These are phyloP conservation scores for Persicaria tinctoria DNA, from an alignment of 148 eudicot species.

Conservation along the genomic window DNA sequence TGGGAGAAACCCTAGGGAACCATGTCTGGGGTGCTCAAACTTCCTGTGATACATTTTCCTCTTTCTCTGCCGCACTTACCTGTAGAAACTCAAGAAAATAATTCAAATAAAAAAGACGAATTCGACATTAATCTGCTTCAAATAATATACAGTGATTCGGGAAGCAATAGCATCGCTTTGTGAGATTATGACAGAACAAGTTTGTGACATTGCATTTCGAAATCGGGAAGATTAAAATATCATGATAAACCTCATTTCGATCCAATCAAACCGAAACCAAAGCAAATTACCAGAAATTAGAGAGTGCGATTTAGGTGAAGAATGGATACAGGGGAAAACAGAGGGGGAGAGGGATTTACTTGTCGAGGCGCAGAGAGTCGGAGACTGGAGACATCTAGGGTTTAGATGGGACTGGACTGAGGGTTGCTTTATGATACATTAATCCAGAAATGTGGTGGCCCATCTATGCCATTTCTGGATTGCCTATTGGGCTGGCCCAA, in stretches of 20 bases:
- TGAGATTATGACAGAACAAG: background rate
- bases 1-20: slow-evolving; percentile 64
- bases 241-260: background rate
- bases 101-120: background rate
- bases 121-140: background rate
- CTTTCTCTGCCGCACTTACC: slow-evolving; percentile 7
- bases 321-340: background rate
- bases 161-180: background rate
- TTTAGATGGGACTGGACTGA: background rate
- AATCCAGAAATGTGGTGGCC: background rate
- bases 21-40: slow-evolving; percentile 69
- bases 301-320: background rate
- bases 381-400: slow-evolving; percentile 8
- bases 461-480: background rate
- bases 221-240: background rate
- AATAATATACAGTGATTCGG: background rate
- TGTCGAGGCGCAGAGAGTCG: background rate
- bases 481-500: background rate
- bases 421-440: background rate
- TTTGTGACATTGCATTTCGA: background rate
- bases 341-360: background rate
- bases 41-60: slow-evolving; percentile 62
- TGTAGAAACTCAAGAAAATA: background rate
- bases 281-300: background rate
- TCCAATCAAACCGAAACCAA: background rate